Evolutionary conservation across 495 filamentous ascomycete species (phyloP).

Genomic region (Penicillium canariense): DNA sequence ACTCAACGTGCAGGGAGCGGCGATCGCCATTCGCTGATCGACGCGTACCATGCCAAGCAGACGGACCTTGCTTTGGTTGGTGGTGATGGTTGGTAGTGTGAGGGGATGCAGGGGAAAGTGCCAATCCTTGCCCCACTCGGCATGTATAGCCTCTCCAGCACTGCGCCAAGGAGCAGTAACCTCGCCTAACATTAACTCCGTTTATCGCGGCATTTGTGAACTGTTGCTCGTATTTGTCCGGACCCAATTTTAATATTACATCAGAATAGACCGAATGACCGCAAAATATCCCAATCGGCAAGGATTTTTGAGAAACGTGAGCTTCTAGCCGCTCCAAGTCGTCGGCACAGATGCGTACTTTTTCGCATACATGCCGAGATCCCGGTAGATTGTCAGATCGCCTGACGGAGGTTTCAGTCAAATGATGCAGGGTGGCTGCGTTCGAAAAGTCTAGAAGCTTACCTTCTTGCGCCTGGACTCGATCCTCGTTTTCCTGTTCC

Average conservation of each 20-base stretch:
- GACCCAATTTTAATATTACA: neutral
- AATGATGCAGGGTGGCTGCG: neutral
- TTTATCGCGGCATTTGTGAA: neutral
- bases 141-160: neutral
- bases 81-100: neutral
- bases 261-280: too few relatives aligned
- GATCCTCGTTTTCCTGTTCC: slow-evolving; percentile 60
- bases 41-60: slow-evolving; percentile 5
- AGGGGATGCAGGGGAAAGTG: neutral
- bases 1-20: slow-evolving; percentile 11
- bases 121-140: neutral
- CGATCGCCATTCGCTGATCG: slow-evolving; percentile 15
- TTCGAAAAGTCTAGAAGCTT: slow-evolving; percentile 9
- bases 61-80: neutral
- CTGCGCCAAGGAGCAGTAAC: neutral
- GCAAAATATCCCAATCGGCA: neutral
- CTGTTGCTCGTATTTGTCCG: neutral
- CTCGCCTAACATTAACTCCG: too few relatives aligned
- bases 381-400: slow-evolving; percentile 52
- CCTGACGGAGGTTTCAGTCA: slow-evolving; percentile 26
- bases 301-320: too few relatives aligned
- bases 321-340: slow-evolving; percentile 41
- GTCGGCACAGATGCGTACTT: slow-evolving; percentile 50
- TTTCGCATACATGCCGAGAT: slow-evolving; percentile 50
- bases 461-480: slow-evolving; percentile 56